A percentile compares a stretch with the other conserved stretches of the same genome.
These are phyloP conservation scores for Erythrophleum ivorense DNA, from an alignment of 331 rosid genomes.

Conservation along the genomic window DNA sequence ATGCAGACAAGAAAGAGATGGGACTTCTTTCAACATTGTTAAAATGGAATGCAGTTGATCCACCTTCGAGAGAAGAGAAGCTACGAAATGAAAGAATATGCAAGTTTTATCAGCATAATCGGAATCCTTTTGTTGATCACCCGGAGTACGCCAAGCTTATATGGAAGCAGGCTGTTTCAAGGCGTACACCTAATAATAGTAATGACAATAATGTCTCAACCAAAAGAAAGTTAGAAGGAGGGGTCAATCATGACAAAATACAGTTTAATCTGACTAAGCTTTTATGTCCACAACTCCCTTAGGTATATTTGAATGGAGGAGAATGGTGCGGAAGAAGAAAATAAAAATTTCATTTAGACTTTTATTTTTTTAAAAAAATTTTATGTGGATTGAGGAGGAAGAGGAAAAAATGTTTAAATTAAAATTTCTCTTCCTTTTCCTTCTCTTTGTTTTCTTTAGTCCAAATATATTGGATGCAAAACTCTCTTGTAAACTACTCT, in stretches of 20 bases:
- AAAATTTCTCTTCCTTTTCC: no score
- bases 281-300: background rate
- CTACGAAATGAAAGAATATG: slow-evolving; percentile 78
- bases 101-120: slow-evolving; percentile 73
- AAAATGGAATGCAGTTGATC: slow-evolving; percentile 71
- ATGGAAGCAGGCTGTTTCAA: slow-evolving; percentile 51
- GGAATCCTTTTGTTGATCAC: slow-evolving; percentile 78
- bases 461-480: no score
- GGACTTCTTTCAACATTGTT: slow-evolving; percentile 71
- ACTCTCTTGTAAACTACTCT: no score
- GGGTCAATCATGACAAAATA: background rate
- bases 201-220: background rate
- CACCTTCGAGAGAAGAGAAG: slow-evolving; percentile 83
- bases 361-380: no score
- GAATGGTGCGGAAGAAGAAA: no score
- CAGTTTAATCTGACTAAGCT: background rate
- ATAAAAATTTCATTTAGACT: no score
- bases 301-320: no score
- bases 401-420: no score
- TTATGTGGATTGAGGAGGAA: no score
- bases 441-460: no score
- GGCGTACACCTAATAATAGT: background rate
- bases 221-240: slow-evolving; percentile 4
- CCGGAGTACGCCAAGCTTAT: slow-evolving; percentile 65
- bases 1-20: slow-evolving; percentile 69